Evolutionary conservation across 129 eudicot species (phyloP).

Genomic region (Tanacetum coccineum): DNA sequence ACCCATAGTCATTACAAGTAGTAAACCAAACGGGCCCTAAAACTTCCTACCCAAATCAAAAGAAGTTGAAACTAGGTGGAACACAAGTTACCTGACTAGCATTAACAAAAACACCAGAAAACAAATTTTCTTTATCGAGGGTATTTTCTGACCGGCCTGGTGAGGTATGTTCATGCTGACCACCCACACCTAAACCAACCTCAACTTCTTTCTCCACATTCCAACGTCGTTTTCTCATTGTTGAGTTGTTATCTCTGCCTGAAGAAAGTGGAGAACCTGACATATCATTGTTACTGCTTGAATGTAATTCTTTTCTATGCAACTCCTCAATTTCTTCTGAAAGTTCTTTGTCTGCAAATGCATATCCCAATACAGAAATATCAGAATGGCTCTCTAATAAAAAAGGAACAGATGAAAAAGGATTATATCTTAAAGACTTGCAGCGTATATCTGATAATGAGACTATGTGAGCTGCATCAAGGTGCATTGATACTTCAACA

Average conservation of each 20-base stretch:
- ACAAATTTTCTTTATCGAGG: slow-evolving; percentile 23
- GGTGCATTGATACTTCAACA: too few species aligned
- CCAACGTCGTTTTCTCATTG: slow-evolving; percentile 42
- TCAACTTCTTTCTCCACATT: slow-evolving; percentile 25
- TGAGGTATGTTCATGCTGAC: slow-evolving; percentile 17
- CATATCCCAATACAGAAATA: background rate
- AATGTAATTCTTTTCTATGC: slow-evolving; percentile 32
- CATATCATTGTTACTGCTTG: slow-evolving; percentile 23
- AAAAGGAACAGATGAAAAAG: background rate
- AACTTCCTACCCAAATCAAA: background rate
- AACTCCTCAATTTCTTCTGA: slow-evolving; percentile 60
- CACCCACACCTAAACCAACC: slow-evolving; percentile 16
- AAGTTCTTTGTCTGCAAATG: slow-evolving; percentile 56
- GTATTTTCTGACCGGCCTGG: slow-evolving; percentile 9
- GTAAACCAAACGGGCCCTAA: too few species aligned
- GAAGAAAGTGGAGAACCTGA: slow-evolving; percentile 31
- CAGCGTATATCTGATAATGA: too few species aligned
- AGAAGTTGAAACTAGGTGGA: background rate
- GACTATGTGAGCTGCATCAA: too few species aligned
- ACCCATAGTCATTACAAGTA: too few species aligned
- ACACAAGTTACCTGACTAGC: slow-evolving; percentile 33
- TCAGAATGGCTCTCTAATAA: background rate
- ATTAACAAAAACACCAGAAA: slow-evolving; percentile 11
- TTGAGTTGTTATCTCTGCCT: slow-evolving; percentile 18
- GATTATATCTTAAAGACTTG: background rate